Percentiles rank a stretch among this genome's conserved stretches.
phyloP scores from a whole-genome alignment of 805 yeast species.

The Myxozyma udenii region DNA sequence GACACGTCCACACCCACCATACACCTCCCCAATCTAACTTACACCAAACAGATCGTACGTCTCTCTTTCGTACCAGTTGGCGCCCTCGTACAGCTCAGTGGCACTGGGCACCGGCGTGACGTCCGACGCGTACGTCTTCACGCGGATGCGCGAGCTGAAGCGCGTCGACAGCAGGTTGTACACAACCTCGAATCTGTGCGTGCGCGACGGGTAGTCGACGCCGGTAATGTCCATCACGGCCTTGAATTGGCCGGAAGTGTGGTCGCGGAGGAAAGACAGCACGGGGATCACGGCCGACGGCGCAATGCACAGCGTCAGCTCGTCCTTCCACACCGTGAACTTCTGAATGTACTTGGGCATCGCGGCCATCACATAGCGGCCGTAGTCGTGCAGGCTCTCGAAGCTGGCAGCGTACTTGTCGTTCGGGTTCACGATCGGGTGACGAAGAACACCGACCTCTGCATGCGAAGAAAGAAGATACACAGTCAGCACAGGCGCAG shows the following conservation, averaged over 20 bases:
- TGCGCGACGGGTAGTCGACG: slow-evolving; percentile 79
- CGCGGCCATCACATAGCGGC: slow-evolving; percentile 70
- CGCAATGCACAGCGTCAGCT: slow-evolving; percentile 68
- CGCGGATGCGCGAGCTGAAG: slow-evolving; percentile 81
- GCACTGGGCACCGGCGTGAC: slow-evolving; percentile 76
- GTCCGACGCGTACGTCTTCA: slow-evolving; percentile 84
- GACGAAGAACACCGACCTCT: slow-evolving; percentile 38
- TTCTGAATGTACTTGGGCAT: slow-evolving; percentile 80
- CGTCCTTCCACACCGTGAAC: slow-evolving; percentile 89
- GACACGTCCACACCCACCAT: not conserved
- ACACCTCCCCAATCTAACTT: slow-evolving; percentile 4
- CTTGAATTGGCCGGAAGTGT: slow-evolving; percentile 78
- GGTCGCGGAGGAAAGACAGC: slow-evolving; percentile 66
- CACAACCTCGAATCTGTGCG: slow-evolving; percentile 82
- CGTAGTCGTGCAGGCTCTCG: slow-evolving; percentile 46
- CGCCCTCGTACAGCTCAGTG: slow-evolving; percentile 69
- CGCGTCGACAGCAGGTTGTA: slow-evolving; percentile 77
- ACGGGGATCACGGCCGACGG: slow-evolving; percentile 75
- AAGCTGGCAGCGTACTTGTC: slow-evolving; percentile 59
- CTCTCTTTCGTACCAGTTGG: slow-evolving; percentile 90
- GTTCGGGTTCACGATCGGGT: slow-evolving; percentile 69
- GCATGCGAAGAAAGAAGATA: no score
- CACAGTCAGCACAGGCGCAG: not conserved
- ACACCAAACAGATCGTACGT: slow-evolving; percentile 81
- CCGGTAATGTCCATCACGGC: slow-evolving; percentile 78